Percentiles rank a stretch among this genome's conserved stretches.
Evolutionary conservation across 768 basidiomycete species (phyloP).

Genomic region (Macrolepiota fuliginosa): DNA sequence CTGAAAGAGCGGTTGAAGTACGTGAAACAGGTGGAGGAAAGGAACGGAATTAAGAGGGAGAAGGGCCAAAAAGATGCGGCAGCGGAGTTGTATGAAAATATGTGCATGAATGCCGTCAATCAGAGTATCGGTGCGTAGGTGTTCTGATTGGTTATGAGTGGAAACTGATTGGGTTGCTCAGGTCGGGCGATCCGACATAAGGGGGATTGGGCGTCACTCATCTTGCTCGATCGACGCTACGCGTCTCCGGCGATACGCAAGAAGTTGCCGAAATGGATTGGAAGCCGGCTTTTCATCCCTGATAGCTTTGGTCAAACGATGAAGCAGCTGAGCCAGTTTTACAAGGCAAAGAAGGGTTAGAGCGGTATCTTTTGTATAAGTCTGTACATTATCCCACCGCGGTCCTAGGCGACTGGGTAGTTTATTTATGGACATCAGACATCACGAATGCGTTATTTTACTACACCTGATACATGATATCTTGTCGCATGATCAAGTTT

Average conservation of each 20-base stretch:
- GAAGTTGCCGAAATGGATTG: slow-evolving; percentile 94
- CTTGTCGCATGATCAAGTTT: neutral
- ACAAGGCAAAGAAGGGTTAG: slow-evolving; percentile 48
- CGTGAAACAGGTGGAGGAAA: slow-evolving; percentile 61
- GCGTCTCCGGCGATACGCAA: slow-evolving; percentile 58
- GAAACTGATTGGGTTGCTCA: slow-evolving; percentile 25
- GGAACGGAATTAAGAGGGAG: slow-evolving; percentile 28
- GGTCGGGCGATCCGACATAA: slow-evolving; percentile 92
- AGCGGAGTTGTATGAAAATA: slow-evolving; percentile 84
- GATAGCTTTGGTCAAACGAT: slow-evolving; percentile 72
- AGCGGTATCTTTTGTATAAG: neutral
- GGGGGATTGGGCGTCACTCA: slow-evolving; percentile 87
- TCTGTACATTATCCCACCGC: neutral
- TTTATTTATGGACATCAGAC: neutral
- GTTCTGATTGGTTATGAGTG: neutral
- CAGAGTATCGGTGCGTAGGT: slow-evolving; percentile 82
- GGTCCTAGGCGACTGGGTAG: neutral
- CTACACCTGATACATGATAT: neutral
- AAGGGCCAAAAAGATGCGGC: slow-evolving; percentile 61
- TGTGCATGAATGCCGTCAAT: slow-evolving; percentile 94
- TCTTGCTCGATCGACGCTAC: slow-evolving; percentile 87
- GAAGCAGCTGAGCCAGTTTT: slow-evolving; percentile 67
- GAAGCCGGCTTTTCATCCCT: slow-evolving; percentile 51
- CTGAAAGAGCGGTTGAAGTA: slow-evolving; percentile 91
- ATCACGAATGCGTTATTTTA: neutral